Percentiles rank a stretch among this genome's conserved stretches.
phyloP scores from a whole-genome alignment of 208 protist genomes.

The Endotrypanum monterogeii region DNA sequence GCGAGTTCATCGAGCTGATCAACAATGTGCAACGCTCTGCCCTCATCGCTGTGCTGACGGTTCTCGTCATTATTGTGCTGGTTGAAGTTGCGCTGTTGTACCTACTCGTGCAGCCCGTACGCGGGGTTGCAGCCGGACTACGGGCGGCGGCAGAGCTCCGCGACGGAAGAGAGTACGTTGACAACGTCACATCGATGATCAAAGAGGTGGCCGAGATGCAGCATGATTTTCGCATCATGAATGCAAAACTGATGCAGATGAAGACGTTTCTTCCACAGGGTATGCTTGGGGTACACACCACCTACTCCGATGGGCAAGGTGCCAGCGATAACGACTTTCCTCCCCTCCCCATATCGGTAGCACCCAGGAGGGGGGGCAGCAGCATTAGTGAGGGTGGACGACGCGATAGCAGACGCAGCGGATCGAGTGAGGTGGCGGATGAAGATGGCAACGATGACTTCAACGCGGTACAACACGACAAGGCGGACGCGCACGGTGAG shows the following conservation, averaged over 20 bases:
- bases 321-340: constrained; percentile 8
- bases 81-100: constrained; percentile 41
- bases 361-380: neutral
- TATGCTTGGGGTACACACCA: constrained; percentile 24
- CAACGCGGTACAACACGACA: neutral
- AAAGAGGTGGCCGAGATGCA: constrained; percentile 60
- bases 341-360: neutral
- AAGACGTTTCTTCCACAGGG: constrained; percentile 55
- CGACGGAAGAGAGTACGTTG: constrained; percentile 34
- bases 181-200: constrained; percentile 29
- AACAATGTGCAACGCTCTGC: constrained; percentile 12
- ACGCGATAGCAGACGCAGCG: neutral
- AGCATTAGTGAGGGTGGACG: neutral
- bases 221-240: constrained; percentile 48
- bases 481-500: neutral
- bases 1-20: constrained; percentile 9
- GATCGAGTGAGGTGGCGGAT: neutral
- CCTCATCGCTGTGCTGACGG: constrained; percentile 20
- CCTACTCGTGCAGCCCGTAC: constrained; percentile 46
- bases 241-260: constrained; percentile 56
- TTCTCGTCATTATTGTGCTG: constrained; percentile 29
- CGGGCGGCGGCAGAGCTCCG: constrained; percentile 39
- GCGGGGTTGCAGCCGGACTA: constrained; percentile 34
- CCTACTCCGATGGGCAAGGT: neutral
- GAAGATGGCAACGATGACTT: constrained; percentile 1